Evolutionary conservation across 768 basidiomycete genomes (phyloP).

Genomic region (Auricularia sp.): DNA sequence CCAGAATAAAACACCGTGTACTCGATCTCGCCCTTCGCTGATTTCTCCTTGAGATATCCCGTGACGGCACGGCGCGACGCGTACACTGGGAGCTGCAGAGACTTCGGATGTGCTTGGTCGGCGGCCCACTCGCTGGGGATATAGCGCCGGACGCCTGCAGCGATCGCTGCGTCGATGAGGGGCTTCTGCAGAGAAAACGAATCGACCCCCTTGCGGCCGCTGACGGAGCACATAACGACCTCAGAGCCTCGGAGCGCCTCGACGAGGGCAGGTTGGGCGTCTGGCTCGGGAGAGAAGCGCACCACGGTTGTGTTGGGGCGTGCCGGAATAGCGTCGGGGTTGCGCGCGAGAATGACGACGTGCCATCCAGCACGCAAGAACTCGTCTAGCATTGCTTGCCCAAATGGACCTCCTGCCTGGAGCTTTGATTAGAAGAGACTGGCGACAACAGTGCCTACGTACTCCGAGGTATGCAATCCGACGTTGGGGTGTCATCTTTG

Average conservation of each 20-base stretch:
- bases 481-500: neutral
- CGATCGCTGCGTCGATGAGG: neutral
- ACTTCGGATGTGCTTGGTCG: neutral
- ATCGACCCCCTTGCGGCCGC: neutral
- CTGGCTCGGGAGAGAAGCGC: neutral
- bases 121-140: neutral
- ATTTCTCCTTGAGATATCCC: neutral
- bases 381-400: neutral
- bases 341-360: neutral
- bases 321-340: neutral
- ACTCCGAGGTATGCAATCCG: neutral
- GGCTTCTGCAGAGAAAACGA: neutral
- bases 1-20: neutral
- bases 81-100: neutral
- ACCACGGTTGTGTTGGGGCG: neutral
- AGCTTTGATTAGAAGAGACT: neutral
- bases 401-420: neutral
- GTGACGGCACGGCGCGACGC: neutral
- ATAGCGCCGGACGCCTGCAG: neutral
- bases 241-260: neutral
- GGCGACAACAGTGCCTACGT: neutral
- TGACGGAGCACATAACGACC: neutral
- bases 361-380: neutral
- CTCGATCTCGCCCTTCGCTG: neutral
- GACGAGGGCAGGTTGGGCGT: neutral